Conservation (phyloP, 1,284 basidiomycete species). For the Cryptococcus sp. region DNA sequence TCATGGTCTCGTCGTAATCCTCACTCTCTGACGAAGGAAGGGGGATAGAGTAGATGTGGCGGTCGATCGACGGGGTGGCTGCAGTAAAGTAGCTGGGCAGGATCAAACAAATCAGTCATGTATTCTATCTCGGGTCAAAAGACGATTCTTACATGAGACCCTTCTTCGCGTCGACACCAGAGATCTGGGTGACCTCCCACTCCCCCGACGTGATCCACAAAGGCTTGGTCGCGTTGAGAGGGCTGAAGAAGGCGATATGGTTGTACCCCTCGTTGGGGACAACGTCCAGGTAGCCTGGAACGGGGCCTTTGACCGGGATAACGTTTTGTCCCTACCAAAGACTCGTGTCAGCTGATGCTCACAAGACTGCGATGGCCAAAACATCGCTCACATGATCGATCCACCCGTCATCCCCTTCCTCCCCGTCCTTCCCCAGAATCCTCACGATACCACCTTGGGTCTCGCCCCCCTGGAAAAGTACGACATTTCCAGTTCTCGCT, state of each 20-base stretch:
- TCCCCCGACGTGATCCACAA: conserved; percentile 77
- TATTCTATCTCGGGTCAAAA: conserved; percentile 2
- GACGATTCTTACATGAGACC: conserved; percentile 63
- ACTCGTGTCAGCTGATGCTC: background rate
- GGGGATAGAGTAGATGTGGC: conserved; percentile 74
- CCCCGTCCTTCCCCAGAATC: conserved; percentile 70
- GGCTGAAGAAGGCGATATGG: conserved; percentile 83
- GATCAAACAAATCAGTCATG: conserved; percentile 7
- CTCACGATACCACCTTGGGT: conserved; percentile 62
- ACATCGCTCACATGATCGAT: conserved; percentile 60
- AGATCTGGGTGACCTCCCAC: conserved; percentile 84
- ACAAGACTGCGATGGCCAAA: background rate
- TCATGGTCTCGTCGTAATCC: conserved; percentile 38
- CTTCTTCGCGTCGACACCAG: conserved; percentile 65
- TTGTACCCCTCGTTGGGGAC: conserved; percentile 80
- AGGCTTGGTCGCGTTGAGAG: conserved; percentile 64
- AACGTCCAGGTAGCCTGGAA: conserved; percentile 77
- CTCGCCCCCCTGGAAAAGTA: conserved; percentile 60
- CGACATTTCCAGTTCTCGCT: conserved; percentile 70
- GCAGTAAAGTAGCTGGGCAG: conserved; percentile 80
- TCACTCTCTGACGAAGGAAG: conserved; percentile 54
- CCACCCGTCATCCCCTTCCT: conserved; percentile 88
- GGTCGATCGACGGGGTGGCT: conserved; percentile 74
- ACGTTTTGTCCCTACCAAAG: conserved; percentile 37
- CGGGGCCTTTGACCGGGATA: conserved; percentile 51